phyloP scores from a whole-genome alignment of 805 yeast genomes.

The Saturnispora mendoncae region DNA sequence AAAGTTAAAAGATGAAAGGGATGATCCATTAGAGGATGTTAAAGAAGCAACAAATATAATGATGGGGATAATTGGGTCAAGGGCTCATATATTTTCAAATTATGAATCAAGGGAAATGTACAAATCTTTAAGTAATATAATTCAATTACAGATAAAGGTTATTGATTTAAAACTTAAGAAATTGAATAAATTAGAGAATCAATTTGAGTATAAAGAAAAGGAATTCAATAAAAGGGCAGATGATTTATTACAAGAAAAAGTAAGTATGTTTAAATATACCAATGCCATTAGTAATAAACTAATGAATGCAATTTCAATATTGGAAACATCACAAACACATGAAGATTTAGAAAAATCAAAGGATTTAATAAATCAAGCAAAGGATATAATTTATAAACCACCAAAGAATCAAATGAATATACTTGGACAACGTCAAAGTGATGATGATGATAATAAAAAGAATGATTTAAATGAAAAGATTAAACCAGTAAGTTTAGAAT shows the following conservation, averaged over 20 bases:
- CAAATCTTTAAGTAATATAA: slow-evolving; percentile 44
- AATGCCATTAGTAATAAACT: slow-evolving; percentile 41
- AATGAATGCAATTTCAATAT: slow-evolving; percentile 27
- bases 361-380: slow-evolving; percentile 23
- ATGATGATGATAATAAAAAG: slow-evolving; percentile 13
- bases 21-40: slow-evolving; percentile 26
- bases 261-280: slow-evolving; percentile 57
- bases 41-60: slow-evolving; percentile 62
- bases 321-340: slow-evolving; percentile 12
- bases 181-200: slow-evolving; percentile 53
- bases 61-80: slow-evolving; percentile 66
- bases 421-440: slow-evolving; percentile 22
- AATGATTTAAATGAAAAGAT: slow-evolving; percentile 26
- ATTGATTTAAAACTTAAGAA: slow-evolving; percentile 55
- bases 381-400: slow-evolving; percentile 23
- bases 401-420: slow-evolving; percentile 28
- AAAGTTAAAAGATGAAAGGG: slow-evolving; percentile 26
- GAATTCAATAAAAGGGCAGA: slow-evolving; percentile 54
- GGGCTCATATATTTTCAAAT: slow-evolving; percentile 70
- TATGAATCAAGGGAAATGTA: slow-evolving; percentile 75
- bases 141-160: slow-evolving; percentile 55
- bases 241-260: slow-evolving; percentile 54
- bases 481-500: slow-evolving; percentile 50
- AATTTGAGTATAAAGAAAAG: slow-evolving; percentile 56
- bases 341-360: slow-evolving; percentile 16